phyloP scores from a whole-genome alignment of 208 protist genomes.

The Phytomonas francai region DNA sequence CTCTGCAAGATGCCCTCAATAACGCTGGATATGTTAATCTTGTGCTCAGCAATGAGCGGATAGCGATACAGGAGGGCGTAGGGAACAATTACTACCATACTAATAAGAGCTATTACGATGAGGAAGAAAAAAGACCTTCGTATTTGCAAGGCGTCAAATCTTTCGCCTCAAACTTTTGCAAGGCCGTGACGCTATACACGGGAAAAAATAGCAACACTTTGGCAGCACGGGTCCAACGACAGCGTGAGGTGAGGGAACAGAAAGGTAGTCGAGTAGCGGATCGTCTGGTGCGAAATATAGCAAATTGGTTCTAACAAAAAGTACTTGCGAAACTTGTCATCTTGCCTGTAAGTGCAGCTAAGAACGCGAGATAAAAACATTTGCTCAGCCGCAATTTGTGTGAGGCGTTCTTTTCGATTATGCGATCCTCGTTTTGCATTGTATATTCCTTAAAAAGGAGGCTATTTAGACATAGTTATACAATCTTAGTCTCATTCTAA shows the following conservation, averaged over 20 bases:
- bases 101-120: constrained; percentile 55
- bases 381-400: not conserved
- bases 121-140: constrained; percentile 26
- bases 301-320: constrained; percentile 57
- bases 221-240: constrained; percentile 43
- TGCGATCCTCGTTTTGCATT: not conserved
- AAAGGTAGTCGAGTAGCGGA: constrained; percentile 23
- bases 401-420: not conserved
- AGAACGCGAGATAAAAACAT: not conserved
- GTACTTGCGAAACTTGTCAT: not conserved
- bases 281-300: constrained; percentile 39
- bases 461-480: not conserved
- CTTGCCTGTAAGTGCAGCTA: not conserved
- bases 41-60: constrained; percentile 23
- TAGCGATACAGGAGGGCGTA: constrained; percentile 16
- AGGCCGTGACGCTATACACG: constrained; percentile 54
- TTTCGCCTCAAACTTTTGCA: constrained; percentile 55
- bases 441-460: not conserved
- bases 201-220: constrained; percentile 41
- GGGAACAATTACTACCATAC: constrained; percentile 18
- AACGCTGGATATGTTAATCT: constrained; percentile 52
- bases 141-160: constrained; percentile 47
- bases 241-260: constrained; percentile 29
- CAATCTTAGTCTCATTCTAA: not conserved
- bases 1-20: constrained; percentile 30